Evolutionary conservation across 2,329 filamentous ascomycete genomes (phyloP).

Genomic region (Pseudodiploospora longispora): DNA sequence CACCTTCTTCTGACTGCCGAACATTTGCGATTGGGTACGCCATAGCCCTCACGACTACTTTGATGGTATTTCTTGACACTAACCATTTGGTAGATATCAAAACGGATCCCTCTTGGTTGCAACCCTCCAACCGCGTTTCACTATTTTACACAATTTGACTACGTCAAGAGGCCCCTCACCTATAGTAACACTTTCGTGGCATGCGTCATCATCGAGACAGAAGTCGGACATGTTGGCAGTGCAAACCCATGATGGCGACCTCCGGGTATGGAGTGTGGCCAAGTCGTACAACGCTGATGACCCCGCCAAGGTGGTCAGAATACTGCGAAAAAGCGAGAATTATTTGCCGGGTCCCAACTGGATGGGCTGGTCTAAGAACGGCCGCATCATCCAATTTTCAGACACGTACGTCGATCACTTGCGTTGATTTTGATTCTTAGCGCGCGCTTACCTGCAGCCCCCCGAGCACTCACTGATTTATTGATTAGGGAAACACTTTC

Average conservation of each 20-base stretch:
- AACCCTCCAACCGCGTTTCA: constrained; percentile 83
- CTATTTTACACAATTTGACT: constrained; percentile 84
- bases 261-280: constrained; percentile 93
- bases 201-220: constrained; percentile 90
- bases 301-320: constrained; percentile 78
- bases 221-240: constrained; percentile 97
- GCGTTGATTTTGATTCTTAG: constrained; percentile 19
- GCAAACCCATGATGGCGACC: constrained; percentile 83
- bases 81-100: constrained; percentile 58
- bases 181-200: constrained; percentile 83
- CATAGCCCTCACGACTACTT: background rate
- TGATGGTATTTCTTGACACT: constrained; percentile 6
- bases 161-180: constrained; percentile 78
- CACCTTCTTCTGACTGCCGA: constrained; percentile 79
- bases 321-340: constrained; percentile 72
- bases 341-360: constrained; percentile 73
- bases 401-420: constrained; percentile 61
- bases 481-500: constrained; percentile 69
- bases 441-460: constrained; percentile 37
- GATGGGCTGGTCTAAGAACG: constrained; percentile 98
- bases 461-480: constrained; percentile 24
- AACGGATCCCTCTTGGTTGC: constrained; percentile 92
- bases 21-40: constrained; percentile 91
- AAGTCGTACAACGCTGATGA: constrained; percentile 67
- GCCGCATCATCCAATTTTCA: constrained; percentile 84